phyloP scores from a whole-genome alignment of 805 yeast genomes.

The Suhomyces kilbournensis region DNA sequence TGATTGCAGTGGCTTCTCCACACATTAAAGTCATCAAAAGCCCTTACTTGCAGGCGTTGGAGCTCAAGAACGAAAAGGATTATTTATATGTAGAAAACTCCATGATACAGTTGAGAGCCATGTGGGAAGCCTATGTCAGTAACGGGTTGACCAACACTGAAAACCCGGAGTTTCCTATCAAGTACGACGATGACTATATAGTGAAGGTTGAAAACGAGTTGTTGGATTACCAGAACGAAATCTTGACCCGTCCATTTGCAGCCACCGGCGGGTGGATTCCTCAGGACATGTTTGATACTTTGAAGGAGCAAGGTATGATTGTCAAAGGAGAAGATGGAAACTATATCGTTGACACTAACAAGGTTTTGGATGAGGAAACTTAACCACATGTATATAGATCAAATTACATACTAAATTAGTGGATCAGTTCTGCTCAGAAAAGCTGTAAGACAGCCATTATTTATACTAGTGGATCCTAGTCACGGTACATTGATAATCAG shows the following conservation, averaged over 20 bases:
- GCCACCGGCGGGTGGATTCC: slow-evolving; percentile 96
- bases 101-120: slow-evolving; percentile 59
- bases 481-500: too few relatives aligned
- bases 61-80: slow-evolving; percentile 56
- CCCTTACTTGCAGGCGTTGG: slow-evolving; percentile 61
- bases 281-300: slow-evolving; percentile 79
- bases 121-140: slow-evolving; percentile 66
- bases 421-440: too few relatives aligned
- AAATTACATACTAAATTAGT: too few relatives aligned
- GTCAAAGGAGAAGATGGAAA: slow-evolving; percentile 50
- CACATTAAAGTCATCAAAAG: slow-evolving; percentile 73
- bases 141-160: slow-evolving; percentile 51
- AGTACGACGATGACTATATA: slow-evolving; percentile 56
- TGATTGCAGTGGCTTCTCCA: slow-evolving; percentile 78
- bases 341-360: slow-evolving; percentile 30
- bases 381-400: neutral
- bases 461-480: too few relatives aligned
- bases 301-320: slow-evolving; percentile 66
- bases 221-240: slow-evolving; percentile 63
- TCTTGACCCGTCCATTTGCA: slow-evolving; percentile 74
- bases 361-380: slow-evolving; percentile 18
- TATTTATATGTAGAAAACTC: slow-evolving; percentile 64
- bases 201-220: slow-evolving; percentile 56
- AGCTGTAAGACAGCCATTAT: too few relatives aligned
- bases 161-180: slow-evolving; percentile 53